Percentiles rank a stretch among this genome's conserved stretches.
Evolutionary conservation across 73 alveolate species (phyloP).

Genomic region (Breviolum minutum): DNA sequence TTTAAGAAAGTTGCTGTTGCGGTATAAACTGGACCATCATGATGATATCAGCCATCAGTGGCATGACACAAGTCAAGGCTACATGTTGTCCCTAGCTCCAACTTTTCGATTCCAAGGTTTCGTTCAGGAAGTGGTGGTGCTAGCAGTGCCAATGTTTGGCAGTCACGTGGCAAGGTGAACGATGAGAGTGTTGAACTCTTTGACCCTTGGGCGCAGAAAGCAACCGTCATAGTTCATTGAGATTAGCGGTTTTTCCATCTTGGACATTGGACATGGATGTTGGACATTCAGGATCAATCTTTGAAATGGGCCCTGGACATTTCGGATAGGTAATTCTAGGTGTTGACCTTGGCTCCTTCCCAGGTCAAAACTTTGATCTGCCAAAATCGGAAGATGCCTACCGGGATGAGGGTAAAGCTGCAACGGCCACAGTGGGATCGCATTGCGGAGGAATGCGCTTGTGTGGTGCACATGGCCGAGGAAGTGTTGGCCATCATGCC

Average conservation of each 20-base stretch:
- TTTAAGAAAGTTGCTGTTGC: not conserved
- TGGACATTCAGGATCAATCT: too few species aligned
- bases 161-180: not conserved
- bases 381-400: not conserved
- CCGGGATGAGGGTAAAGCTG: not conserved
- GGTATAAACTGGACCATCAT: not conserved
- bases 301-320: not conserved
- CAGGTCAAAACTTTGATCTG: not conserved
- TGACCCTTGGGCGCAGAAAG: not conserved
- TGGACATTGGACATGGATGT: too few species aligned
- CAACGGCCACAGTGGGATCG: not conserved
- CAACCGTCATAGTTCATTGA: not conserved
- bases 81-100: too few species aligned
- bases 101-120: too few species aligned
- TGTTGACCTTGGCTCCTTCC: too few species aligned
- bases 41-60: too few species aligned
- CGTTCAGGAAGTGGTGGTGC: too few species aligned
- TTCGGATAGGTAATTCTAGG: not conserved
- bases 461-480: not conserved
- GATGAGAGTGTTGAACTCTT: not conserved
- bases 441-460: slow-evolving; percentile 1
- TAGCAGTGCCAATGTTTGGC: too few species aligned
- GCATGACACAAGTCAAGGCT: too few species aligned
- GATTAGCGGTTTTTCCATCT: too few species aligned
- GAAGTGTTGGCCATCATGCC: slow-evolving; percentile 11